These are phyloP conservation scores for Venturia asperata DNA, from an alignment of 2,329 filamentous ascomycete genomes.

Conservation along the genomic window DNA sequence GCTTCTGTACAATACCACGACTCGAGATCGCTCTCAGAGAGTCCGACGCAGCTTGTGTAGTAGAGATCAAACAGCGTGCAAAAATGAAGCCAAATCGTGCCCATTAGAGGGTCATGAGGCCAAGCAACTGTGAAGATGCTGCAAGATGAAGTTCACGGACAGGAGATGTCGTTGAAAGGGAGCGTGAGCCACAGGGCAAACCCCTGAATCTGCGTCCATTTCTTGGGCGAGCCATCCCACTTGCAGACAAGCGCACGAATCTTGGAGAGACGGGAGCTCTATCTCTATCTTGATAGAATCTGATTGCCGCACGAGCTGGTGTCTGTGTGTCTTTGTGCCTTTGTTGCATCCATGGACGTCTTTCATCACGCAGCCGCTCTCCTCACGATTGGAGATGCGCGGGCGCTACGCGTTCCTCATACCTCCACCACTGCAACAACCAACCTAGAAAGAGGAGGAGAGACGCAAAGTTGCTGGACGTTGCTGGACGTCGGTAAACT, in stretches of 20 bases:
- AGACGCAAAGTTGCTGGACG: too few species aligned
- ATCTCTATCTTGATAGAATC: neutral
- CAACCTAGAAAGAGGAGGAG: neutral
- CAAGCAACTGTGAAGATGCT: neutral
- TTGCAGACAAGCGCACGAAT: slow-evolving; percentile 5
- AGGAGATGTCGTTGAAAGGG: slow-evolving; percentile 1
- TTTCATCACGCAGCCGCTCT: neutral
- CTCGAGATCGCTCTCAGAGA: neutral
- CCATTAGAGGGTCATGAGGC: neutral
- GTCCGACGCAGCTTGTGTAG: slow-evolving; percentile 1
- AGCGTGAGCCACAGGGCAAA: neutral
- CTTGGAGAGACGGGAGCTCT: neutral
- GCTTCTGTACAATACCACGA: neutral
- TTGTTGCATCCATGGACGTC: neutral
- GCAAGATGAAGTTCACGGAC: neutral
- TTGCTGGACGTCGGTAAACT: too few species aligned
- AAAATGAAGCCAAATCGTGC: neutral
- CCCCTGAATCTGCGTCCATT: neutral
- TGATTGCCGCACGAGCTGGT: neutral
- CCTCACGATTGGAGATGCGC: too few species aligned
- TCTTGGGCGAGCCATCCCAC: slow-evolving; percentile 8
- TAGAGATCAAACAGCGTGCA: neutral
- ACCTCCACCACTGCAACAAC: neutral
- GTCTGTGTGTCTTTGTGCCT: neutral
- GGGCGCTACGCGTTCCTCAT: neutral